Percentiles rank a stretch among this genome's conserved stretches.
These are phyloP conservation scores for Pythium sukuiense DNA, from an alignment of 352 stramenopile genomes.

Conservation along the genomic window DNA sequence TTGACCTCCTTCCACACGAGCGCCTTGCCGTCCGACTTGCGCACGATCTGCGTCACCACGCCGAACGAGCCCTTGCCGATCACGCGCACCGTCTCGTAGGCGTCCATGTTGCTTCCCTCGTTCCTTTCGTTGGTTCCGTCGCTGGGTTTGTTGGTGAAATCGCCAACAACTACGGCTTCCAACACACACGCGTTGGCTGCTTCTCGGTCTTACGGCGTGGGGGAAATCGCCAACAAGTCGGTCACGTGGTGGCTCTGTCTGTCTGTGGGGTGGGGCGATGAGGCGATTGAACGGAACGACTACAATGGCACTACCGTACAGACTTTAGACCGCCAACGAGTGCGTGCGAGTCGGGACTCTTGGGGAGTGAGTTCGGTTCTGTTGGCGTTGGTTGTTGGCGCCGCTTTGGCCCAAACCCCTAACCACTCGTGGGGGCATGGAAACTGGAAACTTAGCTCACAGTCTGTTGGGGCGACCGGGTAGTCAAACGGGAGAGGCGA, in stretches of 20 bases:
- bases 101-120: conserved; percentile 53
- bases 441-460: not conserved
- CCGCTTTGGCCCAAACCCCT: conserved; percentile 6
- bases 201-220: not conserved
- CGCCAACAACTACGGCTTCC: not conserved
- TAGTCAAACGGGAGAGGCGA: conserved; percentile 9
- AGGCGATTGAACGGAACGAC: not conserved
- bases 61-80: conserved; percentile 93
- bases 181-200: not conserved
- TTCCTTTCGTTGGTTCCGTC: not conserved
- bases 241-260: too few species aligned
- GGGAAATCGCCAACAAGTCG: not conserved
- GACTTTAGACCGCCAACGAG: conserved; percentile 1
- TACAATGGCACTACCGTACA: not conserved
- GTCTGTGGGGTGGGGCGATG: not conserved
- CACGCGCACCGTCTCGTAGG: conserved; percentile 87
- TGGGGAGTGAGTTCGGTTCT: conserved; percentile 3
- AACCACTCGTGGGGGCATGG: conserved; percentile 2
- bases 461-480: conserved; percentile 3
- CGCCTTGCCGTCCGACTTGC: conserved; percentile 87
- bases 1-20: conserved; percentile 94
- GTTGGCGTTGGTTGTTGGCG: conserved; percentile 10
- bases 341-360: not conserved
- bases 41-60: conserved; percentile 89
- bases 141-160: not conserved